These are phyloP conservation scores for Trypethelium eluteriae DNA, from an alignment of 495 filamentous ascomycete species.

Conservation along the genomic window DNA sequence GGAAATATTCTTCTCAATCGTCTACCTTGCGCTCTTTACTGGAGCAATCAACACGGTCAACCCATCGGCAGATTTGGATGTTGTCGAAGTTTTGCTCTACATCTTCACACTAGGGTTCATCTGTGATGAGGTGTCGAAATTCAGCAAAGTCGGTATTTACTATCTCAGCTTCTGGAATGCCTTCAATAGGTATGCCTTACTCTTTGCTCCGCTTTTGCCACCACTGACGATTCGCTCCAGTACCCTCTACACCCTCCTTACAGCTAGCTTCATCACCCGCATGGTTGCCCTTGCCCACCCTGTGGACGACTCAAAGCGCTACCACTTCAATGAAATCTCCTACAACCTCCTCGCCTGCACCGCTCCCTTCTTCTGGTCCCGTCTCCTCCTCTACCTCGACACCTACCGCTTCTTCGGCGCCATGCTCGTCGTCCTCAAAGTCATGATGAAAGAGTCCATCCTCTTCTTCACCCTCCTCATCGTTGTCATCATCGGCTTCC, in stretches of 20 bases:
- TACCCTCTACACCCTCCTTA: conserved; percentile 68
- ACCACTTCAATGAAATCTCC: conserved; percentile 64
- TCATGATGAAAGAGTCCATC: conserved; percentile 98
- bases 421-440: conserved; percentile 93
- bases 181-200: conserved; percentile 53
- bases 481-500: conserved; percentile 80
- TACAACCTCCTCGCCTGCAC: conserved; percentile 91
- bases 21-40: conserved; percentile 81
- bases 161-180: conserved; percentile 94
- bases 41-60: conserved; percentile 89
- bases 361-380: conserved; percentile 95
- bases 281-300: conserved; percentile 65
- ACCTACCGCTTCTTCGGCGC: conserved; percentile 90
- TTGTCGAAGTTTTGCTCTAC: conserved; percentile 79
- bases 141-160: conserved; percentile 84
- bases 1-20: conserved; percentile 73
- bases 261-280: conserved; percentile 66
- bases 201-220: background rate
- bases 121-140: conserved; percentile 74
- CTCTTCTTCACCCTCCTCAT: conserved; percentile 95
- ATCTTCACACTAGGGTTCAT: conserved; percentile 89
- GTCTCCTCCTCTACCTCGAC: conserved; percentile 87
- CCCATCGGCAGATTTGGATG: conserved; percentile 65
- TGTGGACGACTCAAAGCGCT: conserved; percentile 45
- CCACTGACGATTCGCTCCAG: conserved; percentile 24